phyloP scores from a whole-genome alignment of 2,329 filamentous ascomycete genomes.

The Calonectria honghensis region DNA sequence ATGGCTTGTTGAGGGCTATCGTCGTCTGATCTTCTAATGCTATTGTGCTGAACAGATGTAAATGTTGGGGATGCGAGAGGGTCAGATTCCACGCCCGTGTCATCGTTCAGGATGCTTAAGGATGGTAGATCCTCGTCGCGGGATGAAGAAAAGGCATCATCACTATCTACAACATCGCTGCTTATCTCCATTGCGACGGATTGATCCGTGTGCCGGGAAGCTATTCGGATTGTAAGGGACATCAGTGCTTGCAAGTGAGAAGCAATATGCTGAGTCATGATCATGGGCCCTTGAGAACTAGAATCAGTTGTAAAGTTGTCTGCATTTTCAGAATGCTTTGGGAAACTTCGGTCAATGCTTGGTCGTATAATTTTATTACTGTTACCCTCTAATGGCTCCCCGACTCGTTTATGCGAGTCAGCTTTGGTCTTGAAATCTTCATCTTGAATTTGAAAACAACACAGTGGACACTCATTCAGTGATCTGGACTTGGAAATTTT shows the following conservation, averaged over 20 bases:
- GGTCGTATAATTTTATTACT: background rate
- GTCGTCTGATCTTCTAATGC: too few species aligned
- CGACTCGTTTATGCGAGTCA: background rate
- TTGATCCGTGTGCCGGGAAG: background rate
- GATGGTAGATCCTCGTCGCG: background rate
- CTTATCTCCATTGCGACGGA: background rate
- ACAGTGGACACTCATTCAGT: background rate
- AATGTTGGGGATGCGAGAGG: too few species aligned
- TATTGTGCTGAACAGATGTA: too few species aligned
- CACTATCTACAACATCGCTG: background rate
- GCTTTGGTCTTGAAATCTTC: background rate
- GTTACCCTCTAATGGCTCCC: background rate
- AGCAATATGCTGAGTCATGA: background rate
- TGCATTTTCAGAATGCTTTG: background rate
- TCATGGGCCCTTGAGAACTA: background rate
- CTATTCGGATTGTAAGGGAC: background rate
- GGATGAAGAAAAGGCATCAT: background rate
- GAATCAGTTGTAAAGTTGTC: background rate
- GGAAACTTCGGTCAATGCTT: background rate
- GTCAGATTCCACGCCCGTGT: background rate
- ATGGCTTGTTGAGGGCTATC: too few species aligned
- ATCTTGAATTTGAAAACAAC: background rate
- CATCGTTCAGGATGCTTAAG: background rate
- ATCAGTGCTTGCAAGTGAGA: conserved; percentile 12
- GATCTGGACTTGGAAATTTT: background rate